Conservation (phyloP, 768 basidiomycete species). For the Termitomyces bulborhizus region DNA sequence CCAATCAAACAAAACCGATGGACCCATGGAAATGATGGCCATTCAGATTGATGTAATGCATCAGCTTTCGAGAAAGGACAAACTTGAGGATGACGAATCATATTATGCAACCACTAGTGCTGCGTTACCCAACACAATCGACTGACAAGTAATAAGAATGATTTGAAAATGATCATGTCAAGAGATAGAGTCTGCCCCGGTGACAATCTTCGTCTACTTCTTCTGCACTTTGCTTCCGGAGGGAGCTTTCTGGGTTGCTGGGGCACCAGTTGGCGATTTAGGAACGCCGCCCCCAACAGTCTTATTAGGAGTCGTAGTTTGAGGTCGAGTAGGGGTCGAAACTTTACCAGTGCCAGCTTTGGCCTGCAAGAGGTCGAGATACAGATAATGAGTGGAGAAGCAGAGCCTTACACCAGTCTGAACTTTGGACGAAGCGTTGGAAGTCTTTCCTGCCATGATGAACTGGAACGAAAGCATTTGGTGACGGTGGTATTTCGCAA, state of each 20-base stretch:
- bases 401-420: constrained; percentile 1
- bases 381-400: background rate
- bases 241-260: constrained; percentile 4
- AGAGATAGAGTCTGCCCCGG: background rate
- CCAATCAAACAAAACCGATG: no score
- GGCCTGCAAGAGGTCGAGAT: background rate
- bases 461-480: background rate
- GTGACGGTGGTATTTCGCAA: background rate
- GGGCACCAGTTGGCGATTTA: constrained; percentile 6
- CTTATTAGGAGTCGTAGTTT: constrained; percentile 4
- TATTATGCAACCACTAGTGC: background rate
- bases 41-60: no score
- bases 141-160: background rate
- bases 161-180: background rate
- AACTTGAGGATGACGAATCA: background rate
- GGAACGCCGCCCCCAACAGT: background rate
- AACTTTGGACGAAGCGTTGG: constrained; percentile 4
- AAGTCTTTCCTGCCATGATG: constrained; percentile 6
- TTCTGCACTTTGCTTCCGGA: constrained; percentile 4
- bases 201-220: background rate
- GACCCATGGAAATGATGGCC: no score
- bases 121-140: background rate
- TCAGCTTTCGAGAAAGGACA: background rate
- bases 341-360: constrained; percentile 8
- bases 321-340: constrained; percentile 1